A percentile compares a stretch with the other conserved stretches of the same genome.
phyloP scores from a whole-genome alignment of 148 eudicot genomes.

The Amaranthus palmeri region DNA sequence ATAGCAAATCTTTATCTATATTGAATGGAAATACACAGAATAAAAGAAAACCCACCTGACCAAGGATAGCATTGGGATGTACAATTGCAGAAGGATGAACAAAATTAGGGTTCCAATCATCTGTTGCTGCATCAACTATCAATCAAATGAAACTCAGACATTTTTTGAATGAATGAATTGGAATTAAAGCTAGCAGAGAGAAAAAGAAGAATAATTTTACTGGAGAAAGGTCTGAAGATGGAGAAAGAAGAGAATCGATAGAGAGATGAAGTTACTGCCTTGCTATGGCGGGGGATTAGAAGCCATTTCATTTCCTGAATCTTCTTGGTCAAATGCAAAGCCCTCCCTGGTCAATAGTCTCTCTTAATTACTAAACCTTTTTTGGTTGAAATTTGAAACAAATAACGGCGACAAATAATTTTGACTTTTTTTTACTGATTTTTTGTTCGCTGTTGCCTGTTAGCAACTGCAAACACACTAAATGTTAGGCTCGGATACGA shows the following conservation, averaged over 20 bases:
- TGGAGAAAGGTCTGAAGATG: constrained; percentile 17
- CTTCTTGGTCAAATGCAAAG: not conserved
- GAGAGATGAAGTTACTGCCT: constrained; percentile 18
- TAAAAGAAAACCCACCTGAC: constrained; percentile 40
- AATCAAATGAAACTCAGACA: constrained; percentile 11
- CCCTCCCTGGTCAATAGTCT: not conserved
- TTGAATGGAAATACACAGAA: not conserved
- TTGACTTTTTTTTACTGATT: no score
- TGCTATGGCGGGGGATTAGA: constrained; percentile 16
- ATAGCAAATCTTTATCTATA: not conserved
- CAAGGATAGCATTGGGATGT: constrained; percentile 67
- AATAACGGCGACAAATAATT: no score
- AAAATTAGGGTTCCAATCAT: constrained; percentile 24
- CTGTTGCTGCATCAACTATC: constrained; percentile 36
- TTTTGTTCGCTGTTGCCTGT: no score
- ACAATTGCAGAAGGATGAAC: constrained; percentile 77
- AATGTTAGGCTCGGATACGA: no score
- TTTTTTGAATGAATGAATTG: not conserved
- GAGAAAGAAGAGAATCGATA: constrained; percentile 14
- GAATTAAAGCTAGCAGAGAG: not conserved
- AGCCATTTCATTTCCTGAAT: constrained; percentile 17
- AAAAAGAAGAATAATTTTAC: constrained; percentile 13
- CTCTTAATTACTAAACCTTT: no score
- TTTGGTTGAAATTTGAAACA: no score
- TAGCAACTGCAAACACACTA: no score